Percentiles rank a stretch among this genome's conserved stretches.
These are phyloP conservation scores for Kodamaea anthophila DNA, from an alignment of 1,139 yeast genomes.

Conservation along the genomic window DNA sequence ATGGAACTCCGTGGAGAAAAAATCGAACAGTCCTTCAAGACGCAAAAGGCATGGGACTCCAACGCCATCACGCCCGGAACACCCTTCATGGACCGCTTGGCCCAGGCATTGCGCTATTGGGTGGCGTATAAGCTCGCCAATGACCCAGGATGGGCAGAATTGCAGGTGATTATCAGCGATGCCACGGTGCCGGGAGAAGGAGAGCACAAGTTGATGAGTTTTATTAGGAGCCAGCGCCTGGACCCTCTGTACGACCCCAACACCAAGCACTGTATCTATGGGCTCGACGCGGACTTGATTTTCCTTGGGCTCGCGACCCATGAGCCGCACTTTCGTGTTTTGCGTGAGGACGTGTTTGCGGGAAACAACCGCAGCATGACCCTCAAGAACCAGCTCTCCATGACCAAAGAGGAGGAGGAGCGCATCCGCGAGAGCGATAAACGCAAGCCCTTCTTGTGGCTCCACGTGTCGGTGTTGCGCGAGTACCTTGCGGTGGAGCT, in stretches of 20 bases:
- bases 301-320: constrained; percentile 94
- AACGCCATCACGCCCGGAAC: constrained; percentile 99
- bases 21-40: constrained; percentile 59
- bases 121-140: constrained; percentile 78
- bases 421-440: constrained; percentile 50
- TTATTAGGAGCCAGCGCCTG: constrained; percentile 78
- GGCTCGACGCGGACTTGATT: constrained; percentile 95
- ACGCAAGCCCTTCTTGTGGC: constrained; percentile 88
- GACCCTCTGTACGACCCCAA: constrained; percentile 85
- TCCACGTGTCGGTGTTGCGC: constrained; percentile 79
- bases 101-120: constrained; percentile 80
- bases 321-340: constrained; percentile 91
- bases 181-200: constrained; percentile 99
- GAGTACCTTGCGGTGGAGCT: constrained; percentile 87
- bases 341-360: constrained; percentile 95
- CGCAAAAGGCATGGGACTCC: constrained; percentile 70
- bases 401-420: constrained; percentile 58
- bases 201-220: constrained; percentile 96
- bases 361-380: constrained; percentile 45
- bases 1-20: constrained; percentile 55
- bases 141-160: constrained; percentile 86
- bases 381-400: constrained; percentile 45
- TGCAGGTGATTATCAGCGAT: constrained; percentile 84
- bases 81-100: constrained; percentile 89
- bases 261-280: constrained; percentile 89